Percentiles rank a stretch among this genome's conserved stretches.
Evolutionary conservation across 805 yeast species (phyloP).

Genomic region (Wickerhamiella domercqiae): DNA sequence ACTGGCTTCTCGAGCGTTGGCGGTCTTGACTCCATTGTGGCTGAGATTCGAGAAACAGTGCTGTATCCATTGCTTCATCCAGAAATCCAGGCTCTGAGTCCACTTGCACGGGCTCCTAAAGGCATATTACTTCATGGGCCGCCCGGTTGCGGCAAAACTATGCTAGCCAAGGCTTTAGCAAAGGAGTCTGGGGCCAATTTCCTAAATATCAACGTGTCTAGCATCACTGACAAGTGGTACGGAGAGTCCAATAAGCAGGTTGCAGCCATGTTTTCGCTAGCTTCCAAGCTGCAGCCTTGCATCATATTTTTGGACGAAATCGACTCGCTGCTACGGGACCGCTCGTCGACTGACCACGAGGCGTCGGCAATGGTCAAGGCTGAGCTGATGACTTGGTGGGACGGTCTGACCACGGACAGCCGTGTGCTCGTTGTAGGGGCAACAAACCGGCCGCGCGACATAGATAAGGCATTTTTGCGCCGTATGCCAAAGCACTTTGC

Average conservation of each 20-base stretch:
- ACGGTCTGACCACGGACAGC: constrained; percentile 50
- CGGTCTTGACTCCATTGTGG: constrained; percentile 68
- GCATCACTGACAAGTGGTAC: constrained; percentile 93
- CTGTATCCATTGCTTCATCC: constrained; percentile 59
- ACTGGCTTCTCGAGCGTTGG: constrained; percentile 74
- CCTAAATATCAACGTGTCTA: constrained; percentile 80
- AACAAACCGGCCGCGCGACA: constrained; percentile 81
- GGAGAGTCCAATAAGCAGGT: constrained; percentile 92
- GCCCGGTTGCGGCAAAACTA: constrained; percentile 96
- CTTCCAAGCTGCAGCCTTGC: constrained; percentile 82
- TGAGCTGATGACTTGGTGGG: constrained; percentile 97
- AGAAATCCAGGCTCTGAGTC: constrained; percentile 34
- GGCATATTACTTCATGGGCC: constrained; percentile 91
- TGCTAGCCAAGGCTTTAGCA: constrained; percentile 93
- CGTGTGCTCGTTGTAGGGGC: constrained; percentile 84
- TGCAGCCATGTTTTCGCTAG: constrained; percentile 82
- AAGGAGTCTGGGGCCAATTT: constrained; percentile 84
- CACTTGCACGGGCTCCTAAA: constrained; percentile 36
- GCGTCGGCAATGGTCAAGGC: constrained; percentile 91
- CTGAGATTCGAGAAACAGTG: constrained; percentile 76
- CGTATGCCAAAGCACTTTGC: constrained; percentile 85
- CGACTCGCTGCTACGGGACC: constrained; percentile 80
- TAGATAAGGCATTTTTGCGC: constrained; percentile 82
- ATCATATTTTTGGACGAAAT: constrained; percentile 92
- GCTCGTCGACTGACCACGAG: constrained; percentile 78